These are phyloP conservation scores for Neofusicoccum sp. DNA, from an alignment of 2,329 filamentous ascomycete species.

Conservation along the genomic window DNA sequence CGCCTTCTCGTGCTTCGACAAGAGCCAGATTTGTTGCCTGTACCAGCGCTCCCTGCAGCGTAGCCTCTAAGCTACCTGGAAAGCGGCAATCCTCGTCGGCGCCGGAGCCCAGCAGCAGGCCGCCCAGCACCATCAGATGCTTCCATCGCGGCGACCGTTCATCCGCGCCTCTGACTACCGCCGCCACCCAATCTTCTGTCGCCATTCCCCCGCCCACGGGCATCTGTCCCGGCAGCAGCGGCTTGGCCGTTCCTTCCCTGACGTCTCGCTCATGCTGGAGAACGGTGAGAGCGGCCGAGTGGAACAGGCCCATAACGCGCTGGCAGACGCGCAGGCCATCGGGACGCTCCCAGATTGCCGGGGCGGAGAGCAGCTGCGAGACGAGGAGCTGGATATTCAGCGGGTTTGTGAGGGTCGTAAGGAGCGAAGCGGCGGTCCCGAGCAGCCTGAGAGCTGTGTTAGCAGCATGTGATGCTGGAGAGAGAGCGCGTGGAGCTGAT, in stretches of 20 bases:
- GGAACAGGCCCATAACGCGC: slow-evolving; percentile 68
- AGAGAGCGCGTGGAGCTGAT: not conserved
- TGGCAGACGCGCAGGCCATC: slow-evolving; percentile 63
- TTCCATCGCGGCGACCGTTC: slow-evolving; percentile 70
- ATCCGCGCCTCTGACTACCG: slow-evolving; percentile 59
- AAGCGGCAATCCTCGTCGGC: slow-evolving; percentile 53
- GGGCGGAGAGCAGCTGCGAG: slow-evolving; percentile 68
- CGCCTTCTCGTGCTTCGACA: slow-evolving; percentile 52
- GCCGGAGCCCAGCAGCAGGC: slow-evolving; percentile 75
- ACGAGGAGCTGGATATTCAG: slow-evolving; percentile 72
- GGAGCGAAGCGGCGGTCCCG: slow-evolving; percentile 64
- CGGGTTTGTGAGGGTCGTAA: slow-evolving; percentile 70
- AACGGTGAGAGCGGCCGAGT: slow-evolving; percentile 61
- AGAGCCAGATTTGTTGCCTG: slow-evolving; percentile 75
- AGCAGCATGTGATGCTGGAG: not conserved
- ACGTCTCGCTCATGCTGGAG: slow-evolving; percentile 47
- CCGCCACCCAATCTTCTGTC: slow-evolving; percentile 58
- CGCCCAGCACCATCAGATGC: slow-evolving; percentile 76
- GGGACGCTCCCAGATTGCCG: slow-evolving; percentile 66
- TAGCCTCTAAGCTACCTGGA: slow-evolving; percentile 60
- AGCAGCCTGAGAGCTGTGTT: slow-evolving; percentile 45
- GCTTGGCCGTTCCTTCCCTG: slow-evolving; percentile 26
- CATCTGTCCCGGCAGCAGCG: slow-evolving; percentile 28
- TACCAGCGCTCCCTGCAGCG: slow-evolving; percentile 70
- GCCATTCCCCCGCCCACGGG: slow-evolving; percentile 47